A percentile compares a stretch with the other conserved stretches of the same genome.
These are phyloP conservation scores for Quercus phellos DNA, from an alignment of 331 rosid species.

Conservation along the genomic window DNA sequence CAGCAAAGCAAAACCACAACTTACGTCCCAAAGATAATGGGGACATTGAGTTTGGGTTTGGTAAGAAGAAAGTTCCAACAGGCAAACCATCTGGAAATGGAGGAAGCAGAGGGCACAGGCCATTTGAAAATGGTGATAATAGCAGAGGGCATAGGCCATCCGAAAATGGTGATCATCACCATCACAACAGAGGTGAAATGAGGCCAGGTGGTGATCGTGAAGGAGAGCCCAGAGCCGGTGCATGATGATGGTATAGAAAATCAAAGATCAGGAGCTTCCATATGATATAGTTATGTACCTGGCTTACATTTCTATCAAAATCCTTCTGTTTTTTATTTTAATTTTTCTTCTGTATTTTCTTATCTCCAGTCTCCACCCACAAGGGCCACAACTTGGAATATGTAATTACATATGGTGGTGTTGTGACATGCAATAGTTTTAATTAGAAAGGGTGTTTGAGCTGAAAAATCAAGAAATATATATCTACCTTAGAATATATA, in stretches of 20 bases:
- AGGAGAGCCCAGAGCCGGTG: slow-evolving; percentile 33
- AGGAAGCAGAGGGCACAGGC: slow-evolving; percentile 36
- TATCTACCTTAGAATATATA: background rate
- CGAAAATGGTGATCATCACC: slow-evolving; percentile 19
- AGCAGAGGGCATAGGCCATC: slow-evolving; percentile 35
- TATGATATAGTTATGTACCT: background rate
- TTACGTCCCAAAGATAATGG: slow-evolving; percentile 36
- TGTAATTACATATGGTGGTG: slow-evolving; percentile 18
- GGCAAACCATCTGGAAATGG: slow-evolving; percentile 26
- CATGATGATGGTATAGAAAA: slow-evolving; percentile 21
- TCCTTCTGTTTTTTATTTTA: slow-evolving; percentile 1
- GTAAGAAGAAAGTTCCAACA: slow-evolving; percentile 39
- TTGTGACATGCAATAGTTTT: background rate
- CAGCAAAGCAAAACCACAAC: slow-evolving; percentile 21
- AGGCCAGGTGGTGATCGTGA: slow-evolving; percentile 27
- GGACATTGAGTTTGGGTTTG: slow-evolving; percentile 64
- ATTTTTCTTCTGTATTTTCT: slow-evolving; percentile 12
- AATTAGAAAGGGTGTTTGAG: background rate
- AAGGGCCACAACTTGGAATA: slow-evolving; percentile 29
- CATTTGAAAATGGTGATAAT: slow-evolving; percentile 25
- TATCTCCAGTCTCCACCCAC: slow-evolving; percentile 12
- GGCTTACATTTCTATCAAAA: background rate
- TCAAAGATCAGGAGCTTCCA: background rate
- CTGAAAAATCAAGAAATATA: background rate
- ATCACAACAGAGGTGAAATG: slow-evolving; percentile 28